These are phyloP conservation scores for Cicer bijugum DNA, from an alignment of 306 rosid species.

Conservation along the genomic window DNA sequence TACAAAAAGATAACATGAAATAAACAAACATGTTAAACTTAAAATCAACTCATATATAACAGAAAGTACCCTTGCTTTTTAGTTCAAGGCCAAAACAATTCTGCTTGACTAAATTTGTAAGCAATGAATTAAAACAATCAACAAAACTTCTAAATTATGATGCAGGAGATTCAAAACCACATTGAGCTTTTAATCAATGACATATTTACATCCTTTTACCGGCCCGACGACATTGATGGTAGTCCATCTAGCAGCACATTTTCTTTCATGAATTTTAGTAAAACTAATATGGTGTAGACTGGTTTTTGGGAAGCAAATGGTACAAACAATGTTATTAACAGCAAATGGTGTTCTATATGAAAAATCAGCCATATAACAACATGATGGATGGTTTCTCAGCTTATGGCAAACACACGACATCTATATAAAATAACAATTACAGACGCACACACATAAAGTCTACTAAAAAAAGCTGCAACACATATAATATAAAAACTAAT, in stretches of 20 bases:
- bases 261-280: too few relatives aligned
- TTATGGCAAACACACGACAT: background rate
- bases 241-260: background rate
- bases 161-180: conserved; percentile 12
- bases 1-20: conserved; percentile 44
- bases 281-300: too few relatives aligned
- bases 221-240: background rate
- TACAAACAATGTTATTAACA: background rate
- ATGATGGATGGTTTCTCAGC: background rate
- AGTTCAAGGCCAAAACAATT: conserved; percentile 23
- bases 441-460: background rate
- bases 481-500: background rate
- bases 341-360: background rate
- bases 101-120: conserved; percentile 5
- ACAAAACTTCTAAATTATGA: background rate
- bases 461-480: background rate
- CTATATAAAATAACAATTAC: background rate
- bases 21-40: conserved; percentile 22
- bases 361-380: background rate
- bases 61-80: conserved; percentile 1
- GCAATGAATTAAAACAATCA: conserved; percentile 13
- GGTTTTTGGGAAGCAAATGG: too few relatives aligned
- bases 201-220: background rate
- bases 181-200: conserved; percentile 2
- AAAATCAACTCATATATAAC: conserved; percentile 18